Evolutionary conservation across 2,329 filamentous ascomycete species (phyloP).

Genomic region (Aspergillus fructus): DNA sequence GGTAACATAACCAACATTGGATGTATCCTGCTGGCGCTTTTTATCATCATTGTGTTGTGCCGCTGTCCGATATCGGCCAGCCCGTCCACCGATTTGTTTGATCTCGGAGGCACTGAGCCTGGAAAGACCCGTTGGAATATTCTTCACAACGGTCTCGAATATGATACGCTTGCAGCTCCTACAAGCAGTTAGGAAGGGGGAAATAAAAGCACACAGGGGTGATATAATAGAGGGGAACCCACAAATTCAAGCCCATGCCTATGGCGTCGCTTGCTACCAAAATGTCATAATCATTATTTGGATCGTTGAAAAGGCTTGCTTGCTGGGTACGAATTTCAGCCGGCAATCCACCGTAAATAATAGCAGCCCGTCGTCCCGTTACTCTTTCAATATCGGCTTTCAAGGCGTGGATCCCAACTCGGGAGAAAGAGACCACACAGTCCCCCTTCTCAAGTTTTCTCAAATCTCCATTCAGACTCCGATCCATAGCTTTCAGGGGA

Average conservation of each 20-base stretch:
- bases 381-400: slow-evolving; percentile 72
- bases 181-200: slow-evolving; percentile 12
- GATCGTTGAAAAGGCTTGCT: slow-evolving; percentile 90
- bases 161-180: slow-evolving; percentile 82
- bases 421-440: slow-evolving; percentile 82
- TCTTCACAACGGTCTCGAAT: slow-evolving; percentile 77
- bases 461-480: slow-evolving; percentile 65
- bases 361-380: slow-evolving; percentile 79
- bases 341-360: slow-evolving; percentile 88
- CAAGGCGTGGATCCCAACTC: slow-evolving; percentile 75
- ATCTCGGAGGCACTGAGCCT: slow-evolving; percentile 71
- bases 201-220: background rate
- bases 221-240: slow-evolving; percentile 33
- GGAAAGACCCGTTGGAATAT: slow-evolving; percentile 59
- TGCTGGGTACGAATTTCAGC: slow-evolving; percentile 92
- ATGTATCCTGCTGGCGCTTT: slow-evolving; percentile 20
- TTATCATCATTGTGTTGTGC: slow-evolving; percentile 47
- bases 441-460: slow-evolving; percentile 79
- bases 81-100: slow-evolving; percentile 92
- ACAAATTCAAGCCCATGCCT: slow-evolving; percentile 94
- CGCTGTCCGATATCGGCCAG: slow-evolving; percentile 79
- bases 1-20: slow-evolving; percentile 70
- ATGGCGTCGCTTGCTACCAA: slow-evolving; percentile 94
- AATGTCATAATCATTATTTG: slow-evolving; percentile 91
- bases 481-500: slow-evolving; percentile 65